Evolutionary conservation across 306 rosid species (phyloP).

Genomic region (Malus orientalis): DNA sequence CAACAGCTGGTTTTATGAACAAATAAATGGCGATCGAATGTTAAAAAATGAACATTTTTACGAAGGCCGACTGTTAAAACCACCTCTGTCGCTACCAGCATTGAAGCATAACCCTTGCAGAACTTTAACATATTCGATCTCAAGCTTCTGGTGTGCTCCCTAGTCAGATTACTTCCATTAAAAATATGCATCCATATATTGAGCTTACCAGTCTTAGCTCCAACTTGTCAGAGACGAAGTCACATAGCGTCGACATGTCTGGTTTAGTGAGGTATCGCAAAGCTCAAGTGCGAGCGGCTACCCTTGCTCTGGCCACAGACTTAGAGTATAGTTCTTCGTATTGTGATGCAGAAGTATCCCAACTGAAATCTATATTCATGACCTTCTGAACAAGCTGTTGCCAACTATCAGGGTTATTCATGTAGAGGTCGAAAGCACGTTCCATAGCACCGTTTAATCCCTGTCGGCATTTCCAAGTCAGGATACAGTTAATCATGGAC

Average conservation of each 20-base stretch:
- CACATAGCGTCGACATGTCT: not conserved
- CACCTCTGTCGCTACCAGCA: constrained; percentile 13
- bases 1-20: constrained; percentile 9
- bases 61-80: not conserved
- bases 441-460: constrained; percentile 53
- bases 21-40: constrained; percentile 5
- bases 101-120: not conserved
- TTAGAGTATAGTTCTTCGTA: constrained; percentile 78
- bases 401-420: constrained; percentile 53
- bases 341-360: constrained; percentile 80
- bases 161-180: not conserved
- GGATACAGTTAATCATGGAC: not conserved
- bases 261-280: not conserved
- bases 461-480: constrained; percentile 28
- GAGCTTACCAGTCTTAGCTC: constrained; percentile 11
- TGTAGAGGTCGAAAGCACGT: constrained; percentile 57
- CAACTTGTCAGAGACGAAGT: not conserved
- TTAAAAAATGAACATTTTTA: not conserved
- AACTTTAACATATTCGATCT: constrained; percentile 1
- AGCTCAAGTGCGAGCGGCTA: constrained; percentile 27
- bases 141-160: constrained; percentile 14
- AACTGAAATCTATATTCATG: constrained; percentile 85
- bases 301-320: constrained; percentile 63
- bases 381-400: constrained; percentile 69
- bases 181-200: not conserved